phyloP scores from a whole-genome alignment of 768 basidiomycete species.

The Amanita rimosa region DNA sequence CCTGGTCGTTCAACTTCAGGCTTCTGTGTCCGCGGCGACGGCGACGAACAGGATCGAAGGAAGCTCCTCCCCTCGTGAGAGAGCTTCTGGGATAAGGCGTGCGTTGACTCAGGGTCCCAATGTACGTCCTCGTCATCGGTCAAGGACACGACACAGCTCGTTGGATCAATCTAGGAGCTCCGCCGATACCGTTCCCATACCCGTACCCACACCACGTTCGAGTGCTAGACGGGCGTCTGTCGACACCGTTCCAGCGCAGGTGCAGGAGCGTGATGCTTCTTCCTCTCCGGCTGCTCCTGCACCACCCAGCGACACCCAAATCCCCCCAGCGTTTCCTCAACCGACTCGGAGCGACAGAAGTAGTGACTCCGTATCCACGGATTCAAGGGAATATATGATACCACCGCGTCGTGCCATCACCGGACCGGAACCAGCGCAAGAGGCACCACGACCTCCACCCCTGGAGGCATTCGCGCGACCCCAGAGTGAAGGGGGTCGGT shows the following conservation, averaged over 20 bases:
- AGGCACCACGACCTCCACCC: background rate
- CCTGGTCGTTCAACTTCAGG: background rate
- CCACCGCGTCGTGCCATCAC: background rate
- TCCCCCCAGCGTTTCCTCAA: background rate
- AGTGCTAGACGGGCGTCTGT: background rate
- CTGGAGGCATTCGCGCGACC: background rate
- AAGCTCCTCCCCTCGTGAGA: background rate
- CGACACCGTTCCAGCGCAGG: background rate
- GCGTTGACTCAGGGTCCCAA: constrained; percentile 2
- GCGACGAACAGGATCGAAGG: background rate
- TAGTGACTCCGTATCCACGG: background rate
- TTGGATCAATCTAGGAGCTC: background rate
- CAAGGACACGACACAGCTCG: background rate
- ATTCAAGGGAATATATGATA: background rate
- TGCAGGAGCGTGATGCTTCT: background rate
- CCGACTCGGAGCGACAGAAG: background rate
- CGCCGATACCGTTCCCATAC: too few relatives aligned
- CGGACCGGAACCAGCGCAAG: background rate
- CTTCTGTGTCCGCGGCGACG: background rate
- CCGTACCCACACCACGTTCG: background rate
- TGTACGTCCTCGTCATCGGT: background rate
- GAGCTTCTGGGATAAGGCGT: background rate
- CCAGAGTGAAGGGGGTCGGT: background rate
- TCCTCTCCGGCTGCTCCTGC: background rate
- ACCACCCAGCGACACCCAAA: background rate